Conservation (phyloP, 768 basidiomycete genomes). For the Megacollybia marginata region DNA sequence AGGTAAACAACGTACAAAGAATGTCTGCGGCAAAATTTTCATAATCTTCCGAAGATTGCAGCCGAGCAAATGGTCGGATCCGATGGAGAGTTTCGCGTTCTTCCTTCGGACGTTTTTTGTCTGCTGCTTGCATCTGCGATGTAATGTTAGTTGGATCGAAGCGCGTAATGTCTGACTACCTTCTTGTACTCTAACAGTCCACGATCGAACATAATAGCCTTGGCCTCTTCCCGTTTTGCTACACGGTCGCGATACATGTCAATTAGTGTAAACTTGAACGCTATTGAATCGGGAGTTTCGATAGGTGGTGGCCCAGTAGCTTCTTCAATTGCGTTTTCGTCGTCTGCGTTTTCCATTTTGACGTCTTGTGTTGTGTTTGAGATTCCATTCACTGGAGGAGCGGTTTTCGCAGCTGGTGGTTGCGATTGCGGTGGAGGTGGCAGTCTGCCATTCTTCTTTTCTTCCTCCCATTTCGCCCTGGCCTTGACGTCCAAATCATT, state of each 20-base stretch:
- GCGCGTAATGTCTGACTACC: slow-evolving; percentile 37
- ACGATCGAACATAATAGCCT: slow-evolving; percentile 86
- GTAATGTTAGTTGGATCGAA: not conserved
- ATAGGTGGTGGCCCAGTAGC: slow-evolving; percentile 65
- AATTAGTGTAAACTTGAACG: slow-evolving; percentile 81
- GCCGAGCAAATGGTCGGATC: slow-evolving; percentile 81
- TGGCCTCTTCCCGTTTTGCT: slow-evolving; percentile 77
- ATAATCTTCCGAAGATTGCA: slow-evolving; percentile 89
- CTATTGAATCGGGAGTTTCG: slow-evolving; percentile 77
- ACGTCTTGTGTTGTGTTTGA: not conserved
- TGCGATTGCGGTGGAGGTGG: no score
- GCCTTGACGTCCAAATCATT: slow-evolving; percentile 70
- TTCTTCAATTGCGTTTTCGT: slow-evolving; percentile 56
- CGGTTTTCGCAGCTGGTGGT: slow-evolving; percentile 6
- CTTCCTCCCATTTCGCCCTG: slow-evolving; percentile 42
- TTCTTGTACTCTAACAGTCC: slow-evolving; percentile 92
- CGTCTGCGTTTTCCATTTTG: slow-evolving; percentile 51
- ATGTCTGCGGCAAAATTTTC: slow-evolving; percentile 85
- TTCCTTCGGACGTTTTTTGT: slow-evolving; percentile 86
- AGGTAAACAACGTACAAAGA: slow-evolving; percentile 54
- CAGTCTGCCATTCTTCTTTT: slow-evolving; percentile 22
- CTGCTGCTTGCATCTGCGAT: slow-evolving; percentile 76
- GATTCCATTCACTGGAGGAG: not conserved
- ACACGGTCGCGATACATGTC: slow-evolving; percentile 90
- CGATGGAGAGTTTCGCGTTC: slow-evolving; percentile 88